Conservation (phyloP, 495 filamentous ascomycete species). For the Neurospora sp. region DNA sequence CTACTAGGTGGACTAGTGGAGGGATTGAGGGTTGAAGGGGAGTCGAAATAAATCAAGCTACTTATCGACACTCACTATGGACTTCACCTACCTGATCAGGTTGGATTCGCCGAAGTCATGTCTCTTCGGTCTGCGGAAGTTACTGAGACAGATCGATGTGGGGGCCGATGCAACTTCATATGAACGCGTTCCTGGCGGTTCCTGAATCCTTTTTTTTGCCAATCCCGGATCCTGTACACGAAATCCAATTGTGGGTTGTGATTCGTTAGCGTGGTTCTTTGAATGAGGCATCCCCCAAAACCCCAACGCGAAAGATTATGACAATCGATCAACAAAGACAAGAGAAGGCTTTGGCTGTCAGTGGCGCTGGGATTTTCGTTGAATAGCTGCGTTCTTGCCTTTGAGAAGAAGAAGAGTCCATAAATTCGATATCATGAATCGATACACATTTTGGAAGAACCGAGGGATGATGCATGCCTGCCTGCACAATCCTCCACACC, state of each 20-base stretch:
- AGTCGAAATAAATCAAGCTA: neutral
- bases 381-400: neutral
- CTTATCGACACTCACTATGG: neutral
- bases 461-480: neutral
- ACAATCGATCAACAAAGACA: neutral
- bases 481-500: neutral
- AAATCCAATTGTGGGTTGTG: neutral
- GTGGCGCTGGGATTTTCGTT: neutral
- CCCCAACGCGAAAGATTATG: neutral
- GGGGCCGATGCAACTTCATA: neutral
- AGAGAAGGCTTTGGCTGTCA: neutral
- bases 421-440: neutral
- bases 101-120: neutral
- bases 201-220: neutral
- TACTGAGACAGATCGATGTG: neutral
- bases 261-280: neutral
- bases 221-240: neutral
- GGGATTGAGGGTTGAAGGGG: neutral
- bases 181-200: neutral
- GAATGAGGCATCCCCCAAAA: neutral
- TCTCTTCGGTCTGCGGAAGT: neutral
- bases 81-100: neutral
- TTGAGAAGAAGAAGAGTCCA: neutral
- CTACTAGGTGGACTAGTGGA: neutral
- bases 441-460: neutral